Evolutionary conservation across 108 stramenopile species (phyloP), one percentile per base, ranked within the genome.

Genomic region (Pseudonitzschia pungens): DNA sequence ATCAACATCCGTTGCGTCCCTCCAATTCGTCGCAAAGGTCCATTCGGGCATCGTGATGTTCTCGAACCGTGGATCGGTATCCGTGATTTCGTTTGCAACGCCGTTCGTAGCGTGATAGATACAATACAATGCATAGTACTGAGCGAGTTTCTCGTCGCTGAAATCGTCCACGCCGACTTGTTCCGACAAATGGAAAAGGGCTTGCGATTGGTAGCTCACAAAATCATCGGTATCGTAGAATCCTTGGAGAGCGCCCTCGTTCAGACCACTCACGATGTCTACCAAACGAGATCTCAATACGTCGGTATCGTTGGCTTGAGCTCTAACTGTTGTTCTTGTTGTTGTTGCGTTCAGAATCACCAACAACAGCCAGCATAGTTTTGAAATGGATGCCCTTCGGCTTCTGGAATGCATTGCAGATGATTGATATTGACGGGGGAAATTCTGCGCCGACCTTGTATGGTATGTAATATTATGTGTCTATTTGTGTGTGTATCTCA

Each of bases 121-220:
- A 29, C 76, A 77, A 52, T 77, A 70, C 62, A 77, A 42, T 9
- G 58, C 63, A 28, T 77, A 77, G 42, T 70, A 77, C 41, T 70
- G 69, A 0, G 48, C 33, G 24, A 77, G 69, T 65, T 77, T 75
- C 26, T 21, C 27, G 42, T 59, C 69, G 11, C 8, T 29, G 22
- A 69, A 45, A 22, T 27, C 51, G 18, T 60, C 68, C 14, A 77
- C 54, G 15, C 69, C 60, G 3, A 26, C 63, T 65, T 77, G 76
- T 15, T 32, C 36, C 14, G 41, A 42, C 20, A 65, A 18, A 2
- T 45, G 69, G 15, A 57, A 16, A 14, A 79, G 40, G 16, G 78
- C 78, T 55, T 54, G 22, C 16, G 51, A 65, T 42, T 79, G 78
- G 55, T 79, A 79, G 27, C 73, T 67, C 6, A n/a, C n/a, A 51